phyloP scores from a whole-genome alignment of 441 rosid species.

The Pelargonium citronellum region DNA sequence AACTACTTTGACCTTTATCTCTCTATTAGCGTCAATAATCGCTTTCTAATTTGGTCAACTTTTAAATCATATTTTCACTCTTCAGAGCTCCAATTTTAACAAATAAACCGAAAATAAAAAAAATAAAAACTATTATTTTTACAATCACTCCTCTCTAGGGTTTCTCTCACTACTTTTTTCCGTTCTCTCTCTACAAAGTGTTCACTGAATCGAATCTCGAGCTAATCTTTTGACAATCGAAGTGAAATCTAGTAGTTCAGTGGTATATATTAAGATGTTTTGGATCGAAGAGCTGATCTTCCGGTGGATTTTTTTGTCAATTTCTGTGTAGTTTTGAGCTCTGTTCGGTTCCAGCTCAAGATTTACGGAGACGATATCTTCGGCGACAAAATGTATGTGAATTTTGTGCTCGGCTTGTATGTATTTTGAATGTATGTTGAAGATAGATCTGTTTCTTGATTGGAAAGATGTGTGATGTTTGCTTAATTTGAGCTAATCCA shows the following conservation, averaged over 20 bases:
- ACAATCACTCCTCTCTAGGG: constrained; percentile 3
- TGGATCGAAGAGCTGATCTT: constrained; percentile 1
- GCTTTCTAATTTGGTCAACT: background rate
- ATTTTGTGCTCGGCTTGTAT: background rate
- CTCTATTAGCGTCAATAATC: background rate
- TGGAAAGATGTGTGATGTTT: background rate
- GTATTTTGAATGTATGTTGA: constrained; percentile 1
- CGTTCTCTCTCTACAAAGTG: background rate
- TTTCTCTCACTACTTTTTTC: constrained; percentile 6
- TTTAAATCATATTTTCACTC: background rate
- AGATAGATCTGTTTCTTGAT: background rate
- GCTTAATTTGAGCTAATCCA: background rate
- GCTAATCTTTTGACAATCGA: constrained; percentile 7
- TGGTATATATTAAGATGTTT: background rate
- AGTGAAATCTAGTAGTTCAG: background rate
- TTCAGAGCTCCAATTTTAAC: background rate
- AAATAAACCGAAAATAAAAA: background rate
- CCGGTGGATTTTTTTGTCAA: background rate
- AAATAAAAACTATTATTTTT: background rate
- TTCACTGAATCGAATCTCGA: constrained; percentile 6
- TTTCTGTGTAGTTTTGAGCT: constrained; percentile 10
- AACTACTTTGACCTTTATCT: background rate
- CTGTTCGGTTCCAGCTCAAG: background rate
- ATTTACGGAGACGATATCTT: background rate
- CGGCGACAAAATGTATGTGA: constrained; percentile 11